phyloP scores from a whole-genome alignment of 2,329 filamentous ascomycete genomes.

The Fusarium camptoceras region DNA sequence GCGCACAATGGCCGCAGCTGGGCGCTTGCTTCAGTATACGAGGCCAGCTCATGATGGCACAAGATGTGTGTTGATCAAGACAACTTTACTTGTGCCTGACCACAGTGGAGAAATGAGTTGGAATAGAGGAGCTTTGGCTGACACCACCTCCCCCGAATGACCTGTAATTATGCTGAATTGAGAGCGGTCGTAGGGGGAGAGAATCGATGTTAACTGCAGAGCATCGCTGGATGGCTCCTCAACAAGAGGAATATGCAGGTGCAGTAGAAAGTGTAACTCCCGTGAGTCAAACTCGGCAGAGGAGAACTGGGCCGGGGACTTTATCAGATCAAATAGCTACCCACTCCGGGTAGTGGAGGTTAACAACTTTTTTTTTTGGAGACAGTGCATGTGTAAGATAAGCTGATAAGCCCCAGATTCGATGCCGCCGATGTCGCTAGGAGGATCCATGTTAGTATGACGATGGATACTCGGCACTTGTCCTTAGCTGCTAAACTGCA shows the following conservation, averaged over 20 bases:
- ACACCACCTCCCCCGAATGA: constrained; percentile 36
- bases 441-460: constrained; percentile 9
- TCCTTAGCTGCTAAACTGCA: not conserved
- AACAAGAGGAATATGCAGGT: not conserved
- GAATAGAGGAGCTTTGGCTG: constrained; percentile 19
- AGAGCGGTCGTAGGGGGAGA: constrained; percentile 37
- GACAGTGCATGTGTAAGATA: constrained; percentile 35
- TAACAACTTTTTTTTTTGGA: constrained; percentile 19
- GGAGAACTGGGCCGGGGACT: constrained; percentile 6
- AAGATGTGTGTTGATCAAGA: not conserved
- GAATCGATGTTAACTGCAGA: constrained; percentile 37
- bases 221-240: constrained; percentile 31
- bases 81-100: constrained; percentile 10
- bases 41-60: constrained; percentile 55
- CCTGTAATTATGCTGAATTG: constrained; percentile 26
- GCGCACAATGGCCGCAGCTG: constrained; percentile 42
- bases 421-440: constrained; percentile 43
- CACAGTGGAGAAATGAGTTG: constrained; percentile 1
- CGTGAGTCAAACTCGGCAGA: constrained; percentile 36
- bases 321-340: constrained; percentile 27
- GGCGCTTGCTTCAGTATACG: constrained; percentile 55
- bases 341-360: constrained; percentile 31
- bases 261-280: not conserved
- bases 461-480: constrained; percentile 15
- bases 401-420: constrained; percentile 43